A percentile compares a stretch with the other conserved stretches of the same genome.
Evolutionary conservation across 2,329 filamentous ascomycete genomes (phyloP).

Genomic region (Penicillium sp.): DNA sequence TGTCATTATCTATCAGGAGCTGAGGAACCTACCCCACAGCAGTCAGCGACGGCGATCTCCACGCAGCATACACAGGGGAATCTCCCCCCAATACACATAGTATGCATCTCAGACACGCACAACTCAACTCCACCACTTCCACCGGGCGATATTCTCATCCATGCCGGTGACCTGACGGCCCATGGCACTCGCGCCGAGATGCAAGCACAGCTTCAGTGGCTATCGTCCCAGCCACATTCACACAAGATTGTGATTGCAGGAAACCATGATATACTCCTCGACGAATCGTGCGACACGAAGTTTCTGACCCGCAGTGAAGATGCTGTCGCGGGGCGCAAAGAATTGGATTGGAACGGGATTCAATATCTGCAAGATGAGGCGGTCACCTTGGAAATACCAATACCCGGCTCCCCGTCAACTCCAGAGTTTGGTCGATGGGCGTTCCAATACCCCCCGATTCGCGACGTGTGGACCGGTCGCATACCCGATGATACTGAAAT

Average conservation of each 20-base stretch:
- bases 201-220: conserved; percentile 45
- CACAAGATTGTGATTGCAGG: conserved; percentile 52
- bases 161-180: conserved; percentile 49
- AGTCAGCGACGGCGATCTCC: not conserved
- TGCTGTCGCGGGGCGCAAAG: conserved; percentile 1
- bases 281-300: conserved; percentile 9
- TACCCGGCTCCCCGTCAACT: conserved; percentile 14
- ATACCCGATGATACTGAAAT: conserved; percentile 24
- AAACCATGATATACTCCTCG: conserved; percentile 46
- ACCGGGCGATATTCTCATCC: conserved; percentile 49
- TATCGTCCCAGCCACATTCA: conserved; percentile 41
- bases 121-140: conserved; percentile 41
- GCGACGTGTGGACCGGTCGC: conserved; percentile 22
- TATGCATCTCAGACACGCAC: conserved; percentile 51
- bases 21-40: not conserved
- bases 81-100: conserved; percentile 3
- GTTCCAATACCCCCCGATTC: conserved; percentile 21
- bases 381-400: conserved; percentile 11
- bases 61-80: not conserved
- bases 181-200: conserved; percentile 47
- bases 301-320: conserved; percentile 14
- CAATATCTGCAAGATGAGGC: conserved; percentile 8
- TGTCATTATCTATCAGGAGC: not conserved
- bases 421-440: conserved; percentile 22
- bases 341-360: conserved; percentile 21